Percentiles rank a stretch among this genome's conserved stretches.
Conservation (phyloP, 2,329 filamentous ascomycete species). For the Aspergillus amoenus region DNA sequence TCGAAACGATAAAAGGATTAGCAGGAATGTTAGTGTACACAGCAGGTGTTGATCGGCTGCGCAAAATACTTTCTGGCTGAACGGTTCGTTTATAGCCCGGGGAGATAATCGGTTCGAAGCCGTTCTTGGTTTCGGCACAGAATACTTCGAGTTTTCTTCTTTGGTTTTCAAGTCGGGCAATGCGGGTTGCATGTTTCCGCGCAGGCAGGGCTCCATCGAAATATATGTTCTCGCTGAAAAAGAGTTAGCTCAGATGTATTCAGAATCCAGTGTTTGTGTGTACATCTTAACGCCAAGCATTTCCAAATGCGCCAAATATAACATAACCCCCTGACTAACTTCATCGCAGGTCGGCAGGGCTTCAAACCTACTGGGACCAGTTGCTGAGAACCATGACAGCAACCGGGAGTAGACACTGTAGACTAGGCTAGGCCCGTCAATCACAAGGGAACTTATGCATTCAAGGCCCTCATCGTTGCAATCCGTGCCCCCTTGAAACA, state of each 20-base stretch:
- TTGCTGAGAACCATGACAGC: conserved; percentile 38
- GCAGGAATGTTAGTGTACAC: conserved; percentile 46
- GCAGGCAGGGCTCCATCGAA: conserved; percentile 82
- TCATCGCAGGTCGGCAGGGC: conserved; percentile 62
- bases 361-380: conserved; percentile 49
- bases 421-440: conserved; percentile 79
- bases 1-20: conserved; percentile 72
- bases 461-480: conserved; percentile 9
- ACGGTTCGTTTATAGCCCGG: conserved; percentile 5
- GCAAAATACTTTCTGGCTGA: conserved; percentile 26
- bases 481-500: conserved; percentile 16
- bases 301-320: conserved; percentile 63
- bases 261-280: conserved; percentile 40
- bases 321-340: conserved; percentile 58
- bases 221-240: conserved; percentile 64
- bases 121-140: conserved; percentile 37
- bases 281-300: conserved; percentile 63
- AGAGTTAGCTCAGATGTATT: conserved; percentile 13
- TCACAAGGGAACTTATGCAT: conserved; percentile 44
- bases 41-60: conserved; percentile 23
- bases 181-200: conserved; percentile 62
- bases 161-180: conserved; percentile 59
- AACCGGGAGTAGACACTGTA: conserved; percentile 68
- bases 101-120: conserved; percentile 23
- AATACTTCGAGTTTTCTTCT: conserved; percentile 57